Conservation (phyloP, 2,329 filamentous ascomycete species). For the Mollisiaceae sp. region DNA sequence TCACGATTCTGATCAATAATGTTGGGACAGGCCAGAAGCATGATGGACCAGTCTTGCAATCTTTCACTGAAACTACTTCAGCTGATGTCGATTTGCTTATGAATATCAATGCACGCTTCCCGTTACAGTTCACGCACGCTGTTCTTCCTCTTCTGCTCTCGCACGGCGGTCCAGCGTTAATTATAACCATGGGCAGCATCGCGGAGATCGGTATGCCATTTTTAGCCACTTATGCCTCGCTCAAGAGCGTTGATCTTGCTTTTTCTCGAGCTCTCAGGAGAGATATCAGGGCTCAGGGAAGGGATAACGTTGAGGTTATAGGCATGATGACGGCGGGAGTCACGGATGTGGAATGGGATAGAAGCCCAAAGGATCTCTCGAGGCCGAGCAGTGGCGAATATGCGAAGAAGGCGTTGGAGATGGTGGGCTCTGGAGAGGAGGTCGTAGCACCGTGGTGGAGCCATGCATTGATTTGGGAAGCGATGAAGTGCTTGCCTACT, state of each 20-base stretch:
- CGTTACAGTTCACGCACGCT: constrained; percentile 52
- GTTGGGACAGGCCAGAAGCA: constrained; percentile 45
- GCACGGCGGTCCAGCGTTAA: constrained; percentile 48
- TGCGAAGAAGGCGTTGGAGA: not conserved
- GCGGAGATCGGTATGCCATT: constrained; percentile 53
- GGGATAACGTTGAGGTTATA: constrained; percentile 16
- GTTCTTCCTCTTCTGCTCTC: constrained; percentile 51
- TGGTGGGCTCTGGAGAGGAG: not conserved
- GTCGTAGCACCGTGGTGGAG: constrained; percentile 3
- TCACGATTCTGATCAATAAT: constrained; percentile 63
- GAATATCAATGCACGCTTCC: constrained; percentile 56
- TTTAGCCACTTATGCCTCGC: constrained; percentile 50
- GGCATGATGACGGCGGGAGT: constrained; percentile 11
- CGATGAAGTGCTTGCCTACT: not conserved
- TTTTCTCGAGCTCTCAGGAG: constrained; percentile 24
- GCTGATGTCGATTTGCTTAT: constrained; percentile 49
- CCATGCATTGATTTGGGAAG: not conserved
- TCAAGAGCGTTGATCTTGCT: constrained; percentile 51
- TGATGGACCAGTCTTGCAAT: not conserved
- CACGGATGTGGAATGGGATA: constrained; percentile 1
- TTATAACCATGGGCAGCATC: constrained; percentile 57
- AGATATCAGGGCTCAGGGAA: constrained; percentile 7
- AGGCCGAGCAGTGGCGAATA: not conserved
- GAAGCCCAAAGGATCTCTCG: not conserved
- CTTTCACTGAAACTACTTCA: not conserved